Base-by-base conservation (phyloP, 1,284 basidiomycete genomes). In the Blastosporella zonata region DNA sequence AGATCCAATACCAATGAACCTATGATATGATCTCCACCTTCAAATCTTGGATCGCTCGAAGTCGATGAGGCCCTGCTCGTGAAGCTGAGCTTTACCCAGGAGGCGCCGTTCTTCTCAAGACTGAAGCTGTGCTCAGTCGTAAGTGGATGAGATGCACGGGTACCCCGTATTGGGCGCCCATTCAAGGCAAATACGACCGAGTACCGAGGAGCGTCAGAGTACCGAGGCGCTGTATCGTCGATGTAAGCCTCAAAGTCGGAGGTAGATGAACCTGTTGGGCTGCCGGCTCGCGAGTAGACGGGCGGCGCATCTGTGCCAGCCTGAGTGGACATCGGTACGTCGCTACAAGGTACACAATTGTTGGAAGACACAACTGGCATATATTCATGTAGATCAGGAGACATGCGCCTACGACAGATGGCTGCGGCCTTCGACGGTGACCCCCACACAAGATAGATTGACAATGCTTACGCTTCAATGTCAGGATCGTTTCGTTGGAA, bases 11-110 rank as follows among this genome's bases (percentile, higher is more conserved):
- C 25, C 15, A 62, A 43, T 13, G 49, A 47, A 15, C 61, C 61
- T 18, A 51, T 31, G 15, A 62, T 55, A 17, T 50, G 25, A 23
- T 62, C 59, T 15, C 57, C 54, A n/a, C 55, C 55, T 25, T 55
- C 50, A 20, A 48, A 56, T 38, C 48, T 48, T 21, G 58, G 58
- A 8, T 42, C 27, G 3, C 43, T 47, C 18, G 41, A 34, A 7
- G 50, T 17, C 9, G 44, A 50, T 15, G 48, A 40, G 18, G 59
- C 53, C 22, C 57, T 37, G 21, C 50, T 57, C 22, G 43, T 45
- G 15, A 49, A 50, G 9, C 37, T 50, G 17, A 59, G 22, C 29
- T 41, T 55, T 5, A 47, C 53, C 54, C 52, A 57, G 8, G 57
- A 46, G 33, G 27, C 40, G 23, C 27, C 49, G 17, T 37, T 35